These are phyloP conservation scores for Lophium mytilinum DNA, from an alignment of 495 filamentous ascomycete species.

Conservation along the genomic window DNA sequence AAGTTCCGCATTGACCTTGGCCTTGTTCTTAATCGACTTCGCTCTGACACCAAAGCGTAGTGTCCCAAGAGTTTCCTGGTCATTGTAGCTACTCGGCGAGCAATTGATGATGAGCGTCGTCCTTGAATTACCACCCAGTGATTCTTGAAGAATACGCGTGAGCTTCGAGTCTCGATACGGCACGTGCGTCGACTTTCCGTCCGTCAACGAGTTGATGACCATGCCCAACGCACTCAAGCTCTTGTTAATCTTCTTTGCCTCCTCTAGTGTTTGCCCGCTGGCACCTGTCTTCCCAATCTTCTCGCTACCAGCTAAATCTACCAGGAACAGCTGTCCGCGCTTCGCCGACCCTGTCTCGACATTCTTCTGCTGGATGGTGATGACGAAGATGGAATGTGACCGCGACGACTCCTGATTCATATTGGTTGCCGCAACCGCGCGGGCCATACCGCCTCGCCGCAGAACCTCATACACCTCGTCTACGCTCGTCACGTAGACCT, in stretches of 20 bases:
- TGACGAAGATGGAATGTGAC: conserved; percentile 96
- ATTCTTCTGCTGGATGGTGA: conserved; percentile 96
- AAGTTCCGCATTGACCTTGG: conserved; percentile 97
- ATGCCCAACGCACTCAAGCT: conserved; percentile 95
- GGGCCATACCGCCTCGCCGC: conserved; percentile 78
- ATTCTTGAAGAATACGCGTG: conserved; percentile 94
- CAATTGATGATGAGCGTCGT: conserved; percentile 98
- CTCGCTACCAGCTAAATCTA: conserved; percentile 95
- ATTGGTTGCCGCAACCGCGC: conserved; percentile 96
- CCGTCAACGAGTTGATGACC: conserved; percentile 97
- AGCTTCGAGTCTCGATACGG: conserved; percentile 98
- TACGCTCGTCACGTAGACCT: conserved; percentile 93
- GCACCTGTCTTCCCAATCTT: conserved; percentile 98
- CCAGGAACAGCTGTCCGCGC: conserved; percentile 91
- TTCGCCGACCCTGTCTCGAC: conserved; percentile 93
- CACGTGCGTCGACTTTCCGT: conserved; percentile 95
- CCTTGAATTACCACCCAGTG: conserved; percentile 89
- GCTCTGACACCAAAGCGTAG: conserved; percentile 92
- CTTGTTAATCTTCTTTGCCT: conserved; percentile 99
- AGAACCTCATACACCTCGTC: conserved; percentile 96
- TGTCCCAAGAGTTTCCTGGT: conserved; percentile 88
- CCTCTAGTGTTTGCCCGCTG: conserved; percentile 93
- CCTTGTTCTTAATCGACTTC: conserved; percentile 99
- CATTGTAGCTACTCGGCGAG: conserved; percentile 96
- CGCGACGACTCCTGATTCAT: conserved; percentile 99